These are phyloP conservation scores for Thelonectria blattea DNA, from an alignment of 2,329 filamentous ascomycete genomes.

Conservation along the genomic window DNA sequence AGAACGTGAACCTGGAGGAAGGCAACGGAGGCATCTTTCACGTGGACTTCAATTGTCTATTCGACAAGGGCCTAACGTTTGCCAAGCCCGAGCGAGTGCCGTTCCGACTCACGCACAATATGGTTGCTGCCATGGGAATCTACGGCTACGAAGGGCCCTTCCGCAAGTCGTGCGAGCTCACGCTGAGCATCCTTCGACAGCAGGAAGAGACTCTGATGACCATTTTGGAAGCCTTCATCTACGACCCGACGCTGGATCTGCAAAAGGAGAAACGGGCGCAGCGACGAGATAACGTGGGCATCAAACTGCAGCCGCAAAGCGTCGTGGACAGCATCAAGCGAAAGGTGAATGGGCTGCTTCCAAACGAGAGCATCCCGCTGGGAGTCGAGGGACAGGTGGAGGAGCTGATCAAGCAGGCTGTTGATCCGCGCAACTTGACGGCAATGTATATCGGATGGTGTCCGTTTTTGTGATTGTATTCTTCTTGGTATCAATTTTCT, in stretches of 20 bases:
- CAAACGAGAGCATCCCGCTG: conserved; percentile 88
- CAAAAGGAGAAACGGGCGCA: conserved; percentile 67
- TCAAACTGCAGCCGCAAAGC: conserved; percentile 66
- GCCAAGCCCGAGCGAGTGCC: conserved; percentile 93
- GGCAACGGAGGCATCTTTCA: conserved; percentile 93
- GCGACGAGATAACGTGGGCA: conserved; percentile 46
- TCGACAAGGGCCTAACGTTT: conserved; percentile 96
- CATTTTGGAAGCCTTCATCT: conserved; percentile 94
- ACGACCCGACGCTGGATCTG: conserved; percentile 95
- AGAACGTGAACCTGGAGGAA: conserved; percentile 96
- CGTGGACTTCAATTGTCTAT: conserved; percentile 99
- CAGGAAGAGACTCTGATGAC: conserved; percentile 98
- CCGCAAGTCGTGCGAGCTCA: conserved; percentile 87
- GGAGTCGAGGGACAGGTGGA: conserved; percentile 98
- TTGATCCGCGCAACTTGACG: conserved; percentile 77
- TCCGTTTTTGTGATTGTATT: conserved; percentile 55
- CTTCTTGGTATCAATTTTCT: background rate
- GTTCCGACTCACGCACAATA: conserved; percentile 97
- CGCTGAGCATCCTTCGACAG: conserved; percentile 80
- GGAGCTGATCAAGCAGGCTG: conserved; percentile 87
- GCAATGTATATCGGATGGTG: conserved; percentile 98
- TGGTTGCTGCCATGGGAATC: conserved; percentile 96
- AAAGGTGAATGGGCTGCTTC: conserved; percentile 84
- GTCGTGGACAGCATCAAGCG: conserved; percentile 88
- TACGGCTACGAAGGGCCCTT: conserved; percentile 95